phyloP scores from a whole-genome alignment of 2,329 filamentous ascomycete species.

The Sporothrix protearum region DNA sequence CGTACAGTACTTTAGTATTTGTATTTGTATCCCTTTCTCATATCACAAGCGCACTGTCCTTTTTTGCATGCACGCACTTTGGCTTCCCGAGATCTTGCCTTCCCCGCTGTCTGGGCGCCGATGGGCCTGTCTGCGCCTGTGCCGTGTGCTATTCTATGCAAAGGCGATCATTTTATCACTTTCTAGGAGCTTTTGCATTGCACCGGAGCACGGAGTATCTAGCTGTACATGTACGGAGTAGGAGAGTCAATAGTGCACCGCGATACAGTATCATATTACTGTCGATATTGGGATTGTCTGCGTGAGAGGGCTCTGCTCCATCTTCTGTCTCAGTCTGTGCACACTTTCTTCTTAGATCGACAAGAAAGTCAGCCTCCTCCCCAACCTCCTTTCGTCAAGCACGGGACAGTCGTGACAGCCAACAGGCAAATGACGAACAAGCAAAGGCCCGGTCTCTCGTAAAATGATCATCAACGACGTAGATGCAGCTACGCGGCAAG shows the following conservation, averaged over 20 bases:
- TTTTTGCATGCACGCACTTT: neutral
- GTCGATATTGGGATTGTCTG: neutral
- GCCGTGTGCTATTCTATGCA: conserved; percentile 17
- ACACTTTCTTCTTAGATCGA: neutral
- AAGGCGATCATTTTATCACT: conserved; percentile 15
- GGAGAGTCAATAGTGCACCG: neutral
- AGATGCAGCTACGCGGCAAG: neutral
- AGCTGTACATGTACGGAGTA: no score
- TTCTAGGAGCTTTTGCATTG: neutral
- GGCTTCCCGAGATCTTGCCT: neutral
- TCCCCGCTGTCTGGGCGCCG: conserved; percentile 5
- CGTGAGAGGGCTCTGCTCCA: neutral
- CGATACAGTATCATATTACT: neutral
- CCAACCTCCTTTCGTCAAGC: neutral
- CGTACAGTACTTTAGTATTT: no score
- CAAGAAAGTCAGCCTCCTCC: neutral
- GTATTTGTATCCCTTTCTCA: neutral
- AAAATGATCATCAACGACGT: neutral
- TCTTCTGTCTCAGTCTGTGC: neutral
- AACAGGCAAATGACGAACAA: neutral
- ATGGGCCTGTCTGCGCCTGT: neutral
- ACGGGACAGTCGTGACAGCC: neutral
- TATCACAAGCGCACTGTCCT: neutral
- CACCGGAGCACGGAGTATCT: neutral
- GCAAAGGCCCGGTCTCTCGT: neutral